Evolutionary conservation across 2,329 filamentous ascomycete genomes (phyloP), one percentile per base, ranked within the genome.

Genomic region (Salinomyces thailandicus): DNA sequence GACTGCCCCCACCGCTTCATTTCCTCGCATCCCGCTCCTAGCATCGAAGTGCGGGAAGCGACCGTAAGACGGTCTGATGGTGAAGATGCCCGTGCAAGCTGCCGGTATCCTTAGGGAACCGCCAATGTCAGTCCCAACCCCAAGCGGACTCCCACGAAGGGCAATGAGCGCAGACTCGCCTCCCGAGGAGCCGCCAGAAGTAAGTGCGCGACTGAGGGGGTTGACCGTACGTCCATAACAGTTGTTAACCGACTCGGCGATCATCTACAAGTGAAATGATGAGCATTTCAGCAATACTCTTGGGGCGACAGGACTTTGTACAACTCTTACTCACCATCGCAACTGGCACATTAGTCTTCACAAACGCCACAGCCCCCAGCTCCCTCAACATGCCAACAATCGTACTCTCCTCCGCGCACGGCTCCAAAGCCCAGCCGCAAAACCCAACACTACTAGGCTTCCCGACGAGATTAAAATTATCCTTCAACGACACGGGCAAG

Each of bases 261-360:
- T 78, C 77, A 82, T 80, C 22, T 26, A 26, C 2, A 26, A 3
- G 22, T n/a, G n/a, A 26, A 26, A 8, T 8, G n/a, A 4, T n/a
- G n/a, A n/a, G n/a, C n/a, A n/a, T n/a, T n/a, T n/a, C n/a, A n/a
- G n/a, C n/a, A n/a, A n/a, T n/a, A n/a, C n/a, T n/a, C n/a, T n/a
- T n/a, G n/a, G n/a, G n/a, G n/a, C n/a, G n/a, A n/a, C n/a, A n/a
- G n/a, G n/a, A n/a, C n/a, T n/a, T n/a, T n/a, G n/a, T 31, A n/a
- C n/a, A n/a, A n/a, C n/a, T n/a, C n/a, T n/a, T n/a, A 26, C 22
- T 9, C n/a, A 26, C 22, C 46, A 80, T 77, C 9, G 75, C 74
- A 1, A 74, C 78, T 0, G 79, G 78, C 2, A 83, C 63, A 47
- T 81, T 82, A 1, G 79, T 83, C 58, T 83, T 83, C 45, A 73